phyloP scores from a whole-genome alignment of 805 yeast genomes.

The Teunomyces panamensis region DNA sequence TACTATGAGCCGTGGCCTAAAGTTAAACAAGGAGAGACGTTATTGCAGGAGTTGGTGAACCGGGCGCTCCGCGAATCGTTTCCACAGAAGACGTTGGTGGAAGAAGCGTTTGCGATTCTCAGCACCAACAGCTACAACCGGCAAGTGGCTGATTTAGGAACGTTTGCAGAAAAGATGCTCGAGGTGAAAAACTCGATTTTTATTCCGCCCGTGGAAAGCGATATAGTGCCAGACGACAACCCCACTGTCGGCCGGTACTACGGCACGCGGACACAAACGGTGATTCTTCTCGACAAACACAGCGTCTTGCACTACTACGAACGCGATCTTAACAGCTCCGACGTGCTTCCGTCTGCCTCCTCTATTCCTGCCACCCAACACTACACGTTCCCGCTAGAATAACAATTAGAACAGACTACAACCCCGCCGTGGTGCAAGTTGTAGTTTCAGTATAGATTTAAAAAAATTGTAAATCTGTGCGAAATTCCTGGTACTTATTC shows the following conservation, averaged over 20 bases:
- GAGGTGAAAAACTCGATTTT: conserved; percentile 60
- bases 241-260: conserved; percentile 52
- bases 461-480: neutral
- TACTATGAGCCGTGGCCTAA: conserved; percentile 74
- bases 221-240: conserved; percentile 7
- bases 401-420: neutral
- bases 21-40: conserved; percentile 47
- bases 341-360: conserved; percentile 12
- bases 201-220: conserved; percentile 60
- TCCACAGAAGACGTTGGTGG: conserved; percentile 42
- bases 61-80: conserved; percentile 12
- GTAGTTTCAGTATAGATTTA: neutral
- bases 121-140: conserved; percentile 40
- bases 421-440: neutral
- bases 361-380: conserved; percentile 1
- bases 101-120: conserved; percentile 53
- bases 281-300: conserved; percentile 55
- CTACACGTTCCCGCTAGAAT: conserved; percentile 3
- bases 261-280: conserved; percentile 88
- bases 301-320: conserved; percentile 60
- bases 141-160: conserved; percentile 18
- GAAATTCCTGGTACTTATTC: neutral
- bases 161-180: conserved; percentile 22
- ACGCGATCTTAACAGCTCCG: conserved; percentile 52
- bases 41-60: conserved; percentile 21